Conservation (phyloP, 1,284 basidiomycete species). For the Malassezia psittaci region DNA sequence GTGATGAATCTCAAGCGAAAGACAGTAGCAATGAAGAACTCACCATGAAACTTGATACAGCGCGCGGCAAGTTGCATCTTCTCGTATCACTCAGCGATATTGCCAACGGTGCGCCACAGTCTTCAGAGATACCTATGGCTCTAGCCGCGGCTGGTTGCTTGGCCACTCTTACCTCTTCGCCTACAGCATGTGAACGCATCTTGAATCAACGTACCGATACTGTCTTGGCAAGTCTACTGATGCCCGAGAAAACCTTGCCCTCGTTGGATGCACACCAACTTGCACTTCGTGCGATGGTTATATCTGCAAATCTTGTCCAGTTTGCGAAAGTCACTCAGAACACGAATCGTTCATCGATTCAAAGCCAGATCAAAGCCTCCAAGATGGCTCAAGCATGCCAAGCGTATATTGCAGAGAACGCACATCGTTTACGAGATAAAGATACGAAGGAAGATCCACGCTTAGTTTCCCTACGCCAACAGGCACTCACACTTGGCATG, state of each 20-base stretch:
- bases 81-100: conserved; percentile 10
- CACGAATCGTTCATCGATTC: background rate
- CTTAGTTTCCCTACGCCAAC: conserved; percentile 1
- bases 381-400: background rate
- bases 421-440: background rate
- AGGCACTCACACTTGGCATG: conserved; percentile 3
- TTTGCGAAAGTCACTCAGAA: background rate
- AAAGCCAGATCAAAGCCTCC: background rate
- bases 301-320: background rate
- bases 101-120: background rate
- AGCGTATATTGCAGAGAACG: background rate
- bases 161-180: conserved; percentile 8
- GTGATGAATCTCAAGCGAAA: background rate
- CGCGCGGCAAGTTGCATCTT: conserved; percentile 8
- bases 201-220: background rate
- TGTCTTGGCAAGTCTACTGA: background rate
- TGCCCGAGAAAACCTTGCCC: background rate
- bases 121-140: background rate
- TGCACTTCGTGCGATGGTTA: conserved; percentile 5
- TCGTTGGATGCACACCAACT: conserved; percentile 6
- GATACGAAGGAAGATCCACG: background rate
- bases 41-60: conserved; percentile 6
- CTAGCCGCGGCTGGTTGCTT: conserved; percentile 7
- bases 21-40: background rate
- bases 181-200: conserved; percentile 5